A percentile compares a stretch with the other conserved stretches of the same genome.
Conservation (phyloP, 2,329 filamentous ascomycete genomes). For the Chrysoporthe deuterocubensis region DNA sequence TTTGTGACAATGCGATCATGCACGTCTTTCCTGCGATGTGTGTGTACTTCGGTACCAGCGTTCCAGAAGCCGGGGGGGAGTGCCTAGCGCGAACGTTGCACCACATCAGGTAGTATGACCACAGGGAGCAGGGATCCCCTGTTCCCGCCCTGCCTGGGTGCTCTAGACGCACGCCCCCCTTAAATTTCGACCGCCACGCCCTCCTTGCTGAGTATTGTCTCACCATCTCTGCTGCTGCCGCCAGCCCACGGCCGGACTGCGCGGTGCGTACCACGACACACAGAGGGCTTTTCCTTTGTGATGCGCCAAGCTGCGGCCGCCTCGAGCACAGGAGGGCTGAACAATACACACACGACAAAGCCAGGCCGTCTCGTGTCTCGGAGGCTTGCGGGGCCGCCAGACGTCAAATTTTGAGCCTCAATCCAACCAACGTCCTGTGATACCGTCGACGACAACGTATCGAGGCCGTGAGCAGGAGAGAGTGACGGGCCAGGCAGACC, state of each 20-base stretch:
- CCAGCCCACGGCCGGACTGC: not conserved
- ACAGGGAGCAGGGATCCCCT: not conserved
- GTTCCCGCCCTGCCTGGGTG: not conserved
- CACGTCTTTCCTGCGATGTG: not conserved
- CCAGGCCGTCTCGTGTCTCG: constrained; percentile 15
- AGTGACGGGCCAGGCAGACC: not conserved
- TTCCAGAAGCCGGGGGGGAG: constrained; percentile 3
- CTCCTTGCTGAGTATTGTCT: not conserved
- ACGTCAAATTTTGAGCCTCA: constrained; percentile 11
- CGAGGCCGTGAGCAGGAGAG: not conserved
- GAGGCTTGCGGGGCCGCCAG: not conserved
- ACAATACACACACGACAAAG: not conserved
- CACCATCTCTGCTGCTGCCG: not conserved
- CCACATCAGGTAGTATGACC: not conserved
- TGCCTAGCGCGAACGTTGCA: constrained; percentile 13
- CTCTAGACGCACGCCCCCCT: not conserved
- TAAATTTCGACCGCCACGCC: not conserved
- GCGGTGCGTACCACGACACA: constrained; percentile 24
- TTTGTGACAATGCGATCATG: not conserved
- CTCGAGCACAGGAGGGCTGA: not conserved
- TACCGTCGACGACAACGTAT: not conserved
- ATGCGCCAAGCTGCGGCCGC: not conserved
- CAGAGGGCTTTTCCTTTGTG: constrained; percentile 14
- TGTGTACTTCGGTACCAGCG: not conserved
- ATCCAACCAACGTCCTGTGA: not conserved